Percentiles rank a stretch among this genome's conserved stretches.
These are phyloP conservation scores for Spergularia azorica DNA, from an alignment of 179 eudicot species.

Conservation along the genomic window DNA sequence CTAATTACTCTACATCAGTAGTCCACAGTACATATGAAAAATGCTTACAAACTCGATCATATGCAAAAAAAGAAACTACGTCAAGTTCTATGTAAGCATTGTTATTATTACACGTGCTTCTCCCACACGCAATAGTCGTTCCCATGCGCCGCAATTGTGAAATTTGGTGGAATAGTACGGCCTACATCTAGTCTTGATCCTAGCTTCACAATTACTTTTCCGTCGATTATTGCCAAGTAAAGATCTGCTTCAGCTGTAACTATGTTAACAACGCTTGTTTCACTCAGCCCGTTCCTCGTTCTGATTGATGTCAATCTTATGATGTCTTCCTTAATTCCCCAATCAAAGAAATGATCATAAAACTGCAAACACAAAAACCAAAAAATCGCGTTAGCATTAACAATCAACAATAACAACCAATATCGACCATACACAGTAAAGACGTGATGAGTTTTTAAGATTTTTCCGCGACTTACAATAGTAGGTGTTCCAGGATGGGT, in stretches of 20 bases:
- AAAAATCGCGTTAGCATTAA: too few relatives aligned
- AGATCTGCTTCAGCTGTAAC: slow-evolving; percentile 22
- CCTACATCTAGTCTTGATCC: slow-evolving; percentile 25
- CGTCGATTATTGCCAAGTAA: slow-evolving; percentile 26
- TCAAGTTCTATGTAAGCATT: not conserved
- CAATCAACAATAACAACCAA: too few relatives aligned
- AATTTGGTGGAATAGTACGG: slow-evolving; percentile 22
- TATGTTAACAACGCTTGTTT: slow-evolving; percentile 27
- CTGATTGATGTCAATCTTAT: slow-evolving; percentile 19
- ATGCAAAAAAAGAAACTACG: not conserved
- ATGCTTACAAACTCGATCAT: not conserved
- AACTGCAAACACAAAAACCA: slow-evolving; percentile 18
- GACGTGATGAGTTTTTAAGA: too few relatives aligned
- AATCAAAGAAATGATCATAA: slow-evolving; percentile 32
- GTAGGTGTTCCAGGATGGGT: slow-evolving; percentile 36
- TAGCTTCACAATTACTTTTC: slow-evolving; percentile 23
- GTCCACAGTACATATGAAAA: not conserved
- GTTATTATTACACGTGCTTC: not conserved
- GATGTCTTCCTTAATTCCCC: slow-evolving; percentile 35
- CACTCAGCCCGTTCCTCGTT: slow-evolving; percentile 19
- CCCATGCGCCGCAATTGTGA: slow-evolving; percentile 19
- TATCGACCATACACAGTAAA: too few relatives aligned
- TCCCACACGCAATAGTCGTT: slow-evolving; percentile 31
- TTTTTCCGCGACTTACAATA: slow-evolving; percentile 38
- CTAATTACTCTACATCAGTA: not conserved